Evolutionary conservation across 1,284 basidiomycete species (phyloP).

Genomic region (Moesziomyces sp.): DNA sequence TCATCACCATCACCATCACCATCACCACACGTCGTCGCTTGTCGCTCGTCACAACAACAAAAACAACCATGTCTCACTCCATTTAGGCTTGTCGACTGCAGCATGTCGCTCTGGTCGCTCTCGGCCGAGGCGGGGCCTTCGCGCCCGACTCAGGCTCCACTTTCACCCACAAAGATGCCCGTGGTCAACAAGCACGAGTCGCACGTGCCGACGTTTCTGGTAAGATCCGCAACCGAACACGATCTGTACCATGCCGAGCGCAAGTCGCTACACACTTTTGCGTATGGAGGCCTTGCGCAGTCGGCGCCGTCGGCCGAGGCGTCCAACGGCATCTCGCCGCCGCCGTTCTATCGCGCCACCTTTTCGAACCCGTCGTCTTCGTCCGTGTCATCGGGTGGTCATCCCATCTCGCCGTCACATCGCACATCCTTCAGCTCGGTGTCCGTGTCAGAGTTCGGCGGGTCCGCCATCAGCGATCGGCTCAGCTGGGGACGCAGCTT

Average conservation of each 20-base stretch:
- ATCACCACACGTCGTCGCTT: no score
- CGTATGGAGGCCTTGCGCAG: conserved; percentile 20
- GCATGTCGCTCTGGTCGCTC: conserved; percentile 30
- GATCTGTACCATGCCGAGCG: conserved; percentile 37
- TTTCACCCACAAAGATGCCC: conserved; percentile 17
- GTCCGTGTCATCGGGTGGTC: conserved; percentile 38
- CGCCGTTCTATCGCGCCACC: conserved; percentile 33
- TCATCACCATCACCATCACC: no score
- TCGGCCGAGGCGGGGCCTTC: conserved; percentile 40
- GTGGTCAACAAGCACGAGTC: conserved; percentile 25
- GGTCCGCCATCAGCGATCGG: conserved; percentile 38
- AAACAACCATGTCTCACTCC: no score
- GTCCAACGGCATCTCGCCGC: conserved; percentile 23
- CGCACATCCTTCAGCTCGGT: conserved; percentile 53
- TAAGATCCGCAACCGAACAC: conserved; percentile 42
- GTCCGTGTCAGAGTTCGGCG: conserved; percentile 35
- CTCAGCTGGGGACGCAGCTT: conserved; percentile 42
- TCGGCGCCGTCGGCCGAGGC: conserved; percentile 20
- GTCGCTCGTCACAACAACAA: no score
- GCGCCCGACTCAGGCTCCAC: conserved; percentile 14
- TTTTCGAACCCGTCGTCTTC: conserved; percentile 51
- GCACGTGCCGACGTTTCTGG: conserved; percentile 34
- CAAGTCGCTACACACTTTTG: conserved; percentile 35
- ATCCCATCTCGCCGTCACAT: conserved; percentile 32
- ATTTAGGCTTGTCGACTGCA: neutral